Evolutionary conservation across 441 rosid genomes (phyloP).

Genomic region (Mallotus repandus): DNA sequence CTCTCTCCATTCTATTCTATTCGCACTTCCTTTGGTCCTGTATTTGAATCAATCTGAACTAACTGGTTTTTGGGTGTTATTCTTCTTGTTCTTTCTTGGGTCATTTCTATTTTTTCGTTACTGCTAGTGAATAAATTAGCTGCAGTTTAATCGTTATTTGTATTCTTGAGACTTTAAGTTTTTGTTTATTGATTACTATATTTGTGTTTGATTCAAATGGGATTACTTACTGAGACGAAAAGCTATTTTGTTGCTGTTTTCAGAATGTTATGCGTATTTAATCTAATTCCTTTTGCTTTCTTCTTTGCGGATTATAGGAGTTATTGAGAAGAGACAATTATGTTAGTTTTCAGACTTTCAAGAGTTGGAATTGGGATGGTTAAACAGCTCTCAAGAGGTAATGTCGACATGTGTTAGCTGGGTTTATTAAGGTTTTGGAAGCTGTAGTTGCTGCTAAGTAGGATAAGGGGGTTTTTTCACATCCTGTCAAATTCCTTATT

Average conservation of each 20-base stretch:
- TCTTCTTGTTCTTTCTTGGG: too few relatives aligned
- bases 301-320: neutral
- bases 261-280: neutral
- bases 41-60: too few relatives aligned
- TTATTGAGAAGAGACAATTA: constrained; percentile 4
- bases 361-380: constrained; percentile 11
- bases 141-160: too few relatives aligned
- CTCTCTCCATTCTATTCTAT: too few relatives aligned
- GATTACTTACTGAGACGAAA: neutral
- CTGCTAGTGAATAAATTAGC: too few relatives aligned
- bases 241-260: neutral
- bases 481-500: neutral
- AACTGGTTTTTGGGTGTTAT: too few relatives aligned
- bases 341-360: constrained; percentile 18
- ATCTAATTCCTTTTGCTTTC: neutral
- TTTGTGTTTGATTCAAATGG: neutral
- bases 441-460: neutral
- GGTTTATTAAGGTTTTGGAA: neutral
- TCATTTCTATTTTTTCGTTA: too few relatives aligned
- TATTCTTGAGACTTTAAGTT: too few relatives aligned
- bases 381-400: constrained; percentile 24
- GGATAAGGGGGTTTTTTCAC: neutral
- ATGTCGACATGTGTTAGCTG: neutral
- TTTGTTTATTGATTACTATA: too few relatives aligned
- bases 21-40: too few relatives aligned